Percentiles rank a stretch among this genome's conserved stretches.
Conservation (phyloP, 306 rosid genomes). For the Trifolium pratense region DNA sequence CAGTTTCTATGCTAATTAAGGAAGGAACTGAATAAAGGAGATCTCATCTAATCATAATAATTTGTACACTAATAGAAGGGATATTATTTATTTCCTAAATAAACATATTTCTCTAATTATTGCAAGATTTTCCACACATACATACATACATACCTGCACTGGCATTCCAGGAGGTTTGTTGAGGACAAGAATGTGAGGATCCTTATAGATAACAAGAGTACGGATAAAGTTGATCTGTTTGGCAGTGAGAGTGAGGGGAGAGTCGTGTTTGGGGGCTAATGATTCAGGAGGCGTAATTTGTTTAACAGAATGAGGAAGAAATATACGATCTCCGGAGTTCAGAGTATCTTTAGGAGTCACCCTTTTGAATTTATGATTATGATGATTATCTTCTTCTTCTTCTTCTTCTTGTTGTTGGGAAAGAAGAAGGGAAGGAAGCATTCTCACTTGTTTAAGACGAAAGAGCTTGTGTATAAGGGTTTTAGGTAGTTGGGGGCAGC, state of each 20-base stretch:
- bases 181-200: constrained; percentile 74
- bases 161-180: constrained; percentile 96
- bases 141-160: constrained; percentile 63
- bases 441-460: constrained; percentile 86
- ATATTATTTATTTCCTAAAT: too few species aligned
- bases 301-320: constrained; percentile 72
- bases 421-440: constrained; percentile 39
- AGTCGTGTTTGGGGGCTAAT: constrained; percentile 39
- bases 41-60: too few species aligned
- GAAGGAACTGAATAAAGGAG: too few species aligned
- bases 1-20: too few species aligned
- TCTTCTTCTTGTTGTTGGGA: neutral
- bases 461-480: constrained; percentile 88
- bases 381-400: too few species aligned
- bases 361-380: constrained; percentile 23
- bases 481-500: constrained; percentile 85
- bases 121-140: too few species aligned
- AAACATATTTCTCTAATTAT: too few species aligned
- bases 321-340: constrained; percentile 66
- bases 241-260: constrained; percentile 47
- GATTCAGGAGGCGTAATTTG: constrained; percentile 24
- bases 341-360: constrained; percentile 75
- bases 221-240: constrained; percentile 62
- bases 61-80: too few species aligned
- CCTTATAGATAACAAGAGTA: constrained; percentile 72